Percentiles rank a stretch among this genome's conserved stretches.
Conservation (phyloP, 768 basidiomycete species). For the Phanerochaete carnosa region DNA sequence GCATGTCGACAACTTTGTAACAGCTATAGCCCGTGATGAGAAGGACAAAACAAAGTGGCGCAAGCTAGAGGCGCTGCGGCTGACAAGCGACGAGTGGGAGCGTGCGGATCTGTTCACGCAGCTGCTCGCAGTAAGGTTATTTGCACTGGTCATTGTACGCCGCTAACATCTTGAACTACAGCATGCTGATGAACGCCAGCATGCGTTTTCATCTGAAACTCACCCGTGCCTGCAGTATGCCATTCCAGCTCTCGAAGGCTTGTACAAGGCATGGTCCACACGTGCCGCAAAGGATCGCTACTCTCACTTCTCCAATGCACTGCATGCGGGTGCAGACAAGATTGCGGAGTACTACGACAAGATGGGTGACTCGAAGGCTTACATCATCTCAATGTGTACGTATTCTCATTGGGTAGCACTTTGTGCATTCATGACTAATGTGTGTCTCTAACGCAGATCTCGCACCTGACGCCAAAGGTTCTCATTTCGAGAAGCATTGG, state of each 20-base stretch:
- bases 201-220: conserved; percentile 28
- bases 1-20: conserved; percentile 22
- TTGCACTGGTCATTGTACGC: too few relatives aligned
- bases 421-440: too few relatives aligned
- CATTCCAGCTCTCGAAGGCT: conserved; percentile 26
- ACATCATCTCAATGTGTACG: too few relatives aligned
- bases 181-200: conserved; percentile 30
- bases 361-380: too few relatives aligned
- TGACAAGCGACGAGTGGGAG: conserved; percentile 22
- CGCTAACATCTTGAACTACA: conserved; percentile 4
- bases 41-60: conserved; percentile 14
- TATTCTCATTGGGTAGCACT: too few relatives aligned
- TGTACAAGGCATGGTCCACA: conserved; percentile 24
- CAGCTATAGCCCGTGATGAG: conserved; percentile 21
- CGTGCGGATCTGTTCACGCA: conserved; percentile 16
- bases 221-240: conserved; percentile 25
- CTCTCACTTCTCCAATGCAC: too few relatives aligned
- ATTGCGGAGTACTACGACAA: too few relatives aligned
- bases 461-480: conserved; percentile 9
- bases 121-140: conserved; percentile 21
- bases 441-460: conserved; percentile 23
- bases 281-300: conserved; percentile 13
- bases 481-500: conserved; percentile 20
- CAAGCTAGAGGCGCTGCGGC: conserved; percentile 15
- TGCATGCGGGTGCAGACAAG: too few relatives aligned